These are phyloP conservation scores for Amborella trichopoda DNA, from an alignment of 164 flowering plant genomes.

Conservation along the genomic window DNA sequence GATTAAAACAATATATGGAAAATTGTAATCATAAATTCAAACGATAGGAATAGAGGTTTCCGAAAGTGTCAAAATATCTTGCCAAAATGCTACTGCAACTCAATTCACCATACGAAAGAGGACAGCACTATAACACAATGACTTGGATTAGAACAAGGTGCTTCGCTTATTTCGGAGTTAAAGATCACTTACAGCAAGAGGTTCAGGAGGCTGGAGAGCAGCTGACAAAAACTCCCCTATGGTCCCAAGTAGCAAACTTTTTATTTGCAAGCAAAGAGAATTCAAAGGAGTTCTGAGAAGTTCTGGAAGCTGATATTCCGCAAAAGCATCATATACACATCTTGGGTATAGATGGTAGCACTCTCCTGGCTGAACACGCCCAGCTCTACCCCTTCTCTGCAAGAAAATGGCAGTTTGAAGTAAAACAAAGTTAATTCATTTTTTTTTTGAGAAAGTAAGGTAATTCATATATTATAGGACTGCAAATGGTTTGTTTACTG, in stretches of 20 bases:
- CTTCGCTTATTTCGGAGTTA: no score
- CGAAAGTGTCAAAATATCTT: neutral
- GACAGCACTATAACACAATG: no score
- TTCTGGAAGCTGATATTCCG: constrained; percentile 98
- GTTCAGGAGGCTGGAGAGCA: constrained; percentile 91
- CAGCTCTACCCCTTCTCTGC: constrained; percentile 99
- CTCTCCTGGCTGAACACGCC: constrained; percentile 98
- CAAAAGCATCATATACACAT: constrained; percentile 92
- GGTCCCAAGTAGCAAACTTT: constrained; percentile 80
- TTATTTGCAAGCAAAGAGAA: constrained; percentile 98
- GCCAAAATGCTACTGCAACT: neutral
- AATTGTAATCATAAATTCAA: no score
- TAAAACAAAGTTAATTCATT: no score
- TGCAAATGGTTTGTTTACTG: no score
- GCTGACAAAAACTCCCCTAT: constrained; percentile 88
- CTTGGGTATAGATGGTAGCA: constrained; percentile 93
- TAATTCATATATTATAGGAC: no score
- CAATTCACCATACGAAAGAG: neutral
- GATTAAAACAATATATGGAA: no score
- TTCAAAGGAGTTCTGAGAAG: constrained; percentile 97
- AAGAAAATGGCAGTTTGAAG: neutral
- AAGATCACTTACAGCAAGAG: constrained; percentile 67
- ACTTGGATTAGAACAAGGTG: no score
- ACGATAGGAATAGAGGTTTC: neutral
- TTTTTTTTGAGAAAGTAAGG: no score